phyloP scores from a whole-genome alignment of 176 grass and related monocot species.

The Oryza meridionalis region DNA sequence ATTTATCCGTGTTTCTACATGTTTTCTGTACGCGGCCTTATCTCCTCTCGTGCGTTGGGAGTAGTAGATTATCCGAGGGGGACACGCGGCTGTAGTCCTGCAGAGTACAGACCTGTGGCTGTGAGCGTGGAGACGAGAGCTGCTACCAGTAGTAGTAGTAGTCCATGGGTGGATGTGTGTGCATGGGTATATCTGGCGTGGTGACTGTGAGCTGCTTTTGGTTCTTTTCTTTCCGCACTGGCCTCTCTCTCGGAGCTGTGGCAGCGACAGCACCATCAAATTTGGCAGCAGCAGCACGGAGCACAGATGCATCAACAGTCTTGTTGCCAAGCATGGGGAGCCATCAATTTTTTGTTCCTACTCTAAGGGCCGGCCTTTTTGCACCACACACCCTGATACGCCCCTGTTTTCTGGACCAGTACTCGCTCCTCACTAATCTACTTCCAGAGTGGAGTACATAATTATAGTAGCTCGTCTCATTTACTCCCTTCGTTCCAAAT shows the following conservation, averaged over 20 bases:
- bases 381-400: neutral
- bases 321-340: neutral
- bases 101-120: neutral
- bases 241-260: neutral
- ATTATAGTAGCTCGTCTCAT: no score
- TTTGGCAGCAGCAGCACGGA: slow-evolving; percentile 13
- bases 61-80: neutral
- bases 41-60: neutral
- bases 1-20: neutral
- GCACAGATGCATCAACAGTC: neutral
- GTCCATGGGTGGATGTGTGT: neutral
- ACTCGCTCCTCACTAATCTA: neutral
- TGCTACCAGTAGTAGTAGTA: neutral
- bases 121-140: neutral
- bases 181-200: slow-evolving; percentile 9
- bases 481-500: no score
- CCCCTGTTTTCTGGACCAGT: neutral
- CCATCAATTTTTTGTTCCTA: slow-evolving; percentile 24
- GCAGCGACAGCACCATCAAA: slow-evolving; percentile 55
- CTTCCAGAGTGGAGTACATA: no score
- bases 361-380: neutral
- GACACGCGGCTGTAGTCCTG: no score
- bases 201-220: slow-evolving; percentile 38
- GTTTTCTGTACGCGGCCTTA: neutral
- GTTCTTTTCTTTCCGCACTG: slow-evolving; percentile 1